Evolutionary conservation across 1,284 basidiomycete genomes (phyloP), one percentile per base, ranked within the genome.

Genomic region (Boletus sp.): DNA sequence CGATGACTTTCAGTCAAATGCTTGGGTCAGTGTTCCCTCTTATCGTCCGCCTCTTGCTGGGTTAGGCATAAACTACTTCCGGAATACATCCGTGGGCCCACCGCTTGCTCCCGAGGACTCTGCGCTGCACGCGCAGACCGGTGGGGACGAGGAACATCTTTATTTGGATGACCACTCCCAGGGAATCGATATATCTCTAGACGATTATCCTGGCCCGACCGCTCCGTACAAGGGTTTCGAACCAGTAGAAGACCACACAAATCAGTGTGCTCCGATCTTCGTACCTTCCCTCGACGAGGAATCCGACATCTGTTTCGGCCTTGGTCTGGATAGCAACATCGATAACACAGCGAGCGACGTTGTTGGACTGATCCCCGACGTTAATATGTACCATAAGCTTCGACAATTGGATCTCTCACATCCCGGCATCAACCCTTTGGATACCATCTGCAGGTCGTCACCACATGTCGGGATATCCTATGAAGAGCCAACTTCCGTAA

Each of bases 401-500:
- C 59, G 69, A 47, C 61, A 67, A 19, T 67, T 67, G 55, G 70
- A 73, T 35, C 58, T 58, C 46, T 70, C 68, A 16, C 62, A 62
- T 55, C 58, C 62, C 13, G 71, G 79, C 37, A 74, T 86, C 57
- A 79, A 85, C 64, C 84, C 84, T 38, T 71, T 79, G 37, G 80
- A 83, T 55, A 76, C 83, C 48, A 76, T 81, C 64, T 65, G 72
- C 35, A 50, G 11, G 46, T 57, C 60, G 8, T 40, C 68, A 11
- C 37, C 55, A 25, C 47, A 48, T 31, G 59, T 59, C 35, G 67
- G 59, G 31, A 16, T 43, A 53, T 33, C 47, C 14, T 50, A 19
- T 23, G 44, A 46, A 44, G 60, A 55, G 8, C 50, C 59, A n/a
- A 17, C 27, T 46, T 31, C 38, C 33, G 25, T 3, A 50, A 62